Percentiles rank a stretch among this genome's conserved stretches.
Evolutionary conservation across 2,329 filamentous ascomycete species (phyloP).

Genomic region (Beauveria caledonica): DNA sequence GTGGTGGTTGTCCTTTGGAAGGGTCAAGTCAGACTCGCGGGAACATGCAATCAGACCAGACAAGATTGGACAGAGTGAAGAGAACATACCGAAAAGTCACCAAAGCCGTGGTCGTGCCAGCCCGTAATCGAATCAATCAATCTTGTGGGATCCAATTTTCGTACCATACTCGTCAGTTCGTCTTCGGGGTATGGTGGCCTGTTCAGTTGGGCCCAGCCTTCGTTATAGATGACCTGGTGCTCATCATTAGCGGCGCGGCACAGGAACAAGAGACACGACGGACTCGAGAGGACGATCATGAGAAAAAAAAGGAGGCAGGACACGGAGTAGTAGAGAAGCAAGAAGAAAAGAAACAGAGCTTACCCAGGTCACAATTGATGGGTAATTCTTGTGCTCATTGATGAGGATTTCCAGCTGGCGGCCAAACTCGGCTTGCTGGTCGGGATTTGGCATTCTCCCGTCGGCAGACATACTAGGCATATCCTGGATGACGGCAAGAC

Average conservation of each 20-base stretch:
- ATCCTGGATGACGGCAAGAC: conserved; percentile 60
- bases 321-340: too few relatives aligned
- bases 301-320: neutral
- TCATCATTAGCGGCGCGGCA: too few relatives aligned
- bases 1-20: conserved; percentile 55
- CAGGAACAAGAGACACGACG: neutral
- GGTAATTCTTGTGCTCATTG: conserved; percentile 54
- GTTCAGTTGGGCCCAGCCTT: conserved; percentile 59
- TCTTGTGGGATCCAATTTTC: conserved; percentile 52
- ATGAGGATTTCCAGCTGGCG: conserved; percentile 55
- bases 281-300: too few relatives aligned
- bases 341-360: conserved; percentile 12
- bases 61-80: neutral
- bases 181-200: conserved; percentile 45
- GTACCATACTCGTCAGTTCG: conserved; percentile 45
- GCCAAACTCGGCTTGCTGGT: conserved; percentile 55
- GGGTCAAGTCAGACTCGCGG: neutral
- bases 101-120: conserved; percentile 60
- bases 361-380: conserved; percentile 58
- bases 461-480: conserved; percentile 52
- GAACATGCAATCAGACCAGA: neutral
- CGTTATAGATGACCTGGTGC: conserved; percentile 55
- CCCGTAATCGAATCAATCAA: conserved; percentile 56
- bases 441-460: conserved; percentile 28
- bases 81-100: conserved; percentile 46